Conservation (phyloP, 306 rosid genomes). For the Inga leiocalycina region DNA sequence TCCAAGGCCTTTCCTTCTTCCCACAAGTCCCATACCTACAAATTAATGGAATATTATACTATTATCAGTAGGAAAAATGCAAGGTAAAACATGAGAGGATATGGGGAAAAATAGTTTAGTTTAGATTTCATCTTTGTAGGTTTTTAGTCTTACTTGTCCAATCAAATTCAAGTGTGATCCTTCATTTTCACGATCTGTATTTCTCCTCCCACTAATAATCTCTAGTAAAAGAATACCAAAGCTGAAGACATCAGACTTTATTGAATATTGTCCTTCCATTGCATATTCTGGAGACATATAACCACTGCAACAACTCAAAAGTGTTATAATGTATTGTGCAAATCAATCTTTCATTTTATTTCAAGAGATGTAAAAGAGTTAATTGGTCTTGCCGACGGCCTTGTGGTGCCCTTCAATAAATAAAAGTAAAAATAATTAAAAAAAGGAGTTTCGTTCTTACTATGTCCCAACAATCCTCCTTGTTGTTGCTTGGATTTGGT, state of each 20-base stretch:
- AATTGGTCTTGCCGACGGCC: background rate
- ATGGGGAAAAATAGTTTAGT: background rate
- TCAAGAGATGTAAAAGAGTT: background rate
- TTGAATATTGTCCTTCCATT: conserved; percentile 30
- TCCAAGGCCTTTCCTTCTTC: conserved; percentile 33
- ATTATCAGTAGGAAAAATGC: background rate
- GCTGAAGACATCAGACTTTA: conserved; percentile 33
- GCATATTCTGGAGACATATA: background rate
- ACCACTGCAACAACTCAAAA: background rate
- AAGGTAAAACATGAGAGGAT: background rate
- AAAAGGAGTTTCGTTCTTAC: background rate
- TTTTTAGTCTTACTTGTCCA: background rate
- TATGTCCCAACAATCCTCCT: conserved; percentile 2
- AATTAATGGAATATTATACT: background rate
- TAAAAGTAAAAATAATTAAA: too few relatives aligned
- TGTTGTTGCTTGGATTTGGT: conserved; percentile 25
- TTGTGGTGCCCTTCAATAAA: too few relatives aligned
- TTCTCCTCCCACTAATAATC: conserved; percentile 8
- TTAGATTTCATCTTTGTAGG: background rate
- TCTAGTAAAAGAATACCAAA: conserved; percentile 32
- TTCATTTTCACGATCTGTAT: background rate
- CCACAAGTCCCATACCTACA: conserved; percentile 61
- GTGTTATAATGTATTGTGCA: background rate
- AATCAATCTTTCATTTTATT: background rate
- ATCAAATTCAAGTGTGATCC: background rate